Evolutionary conservation across 306 rosid genomes (phyloP), one percentile per base, ranked within the genome.

Genomic region (Malus orientalis): DNA sequence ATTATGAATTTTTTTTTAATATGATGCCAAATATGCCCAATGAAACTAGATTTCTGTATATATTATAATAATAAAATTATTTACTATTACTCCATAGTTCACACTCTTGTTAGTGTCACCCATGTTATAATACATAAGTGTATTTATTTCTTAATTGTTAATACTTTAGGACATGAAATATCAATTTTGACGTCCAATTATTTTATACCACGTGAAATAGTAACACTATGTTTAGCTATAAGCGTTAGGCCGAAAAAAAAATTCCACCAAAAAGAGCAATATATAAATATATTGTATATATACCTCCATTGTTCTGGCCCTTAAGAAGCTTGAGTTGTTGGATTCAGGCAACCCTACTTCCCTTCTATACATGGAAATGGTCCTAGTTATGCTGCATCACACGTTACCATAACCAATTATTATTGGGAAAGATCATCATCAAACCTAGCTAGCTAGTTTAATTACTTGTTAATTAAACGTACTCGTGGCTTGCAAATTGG

Each of bases 401-500:
- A 61, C 9, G 42, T 47, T 23, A 36, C 59, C 15, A 29, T 14
- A 57, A 57, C 29, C 25, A 51, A 51, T 15, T 51, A 16, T 49
- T 49, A 49, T 14, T 15, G 2, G 18, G 6, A 14, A 49, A 4
- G 25, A 55, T 19, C 25, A 55, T 55, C 27, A 20, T 55, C 4
- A 55, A 55, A 55, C 25, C 27, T 55, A 20, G 23, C 61, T 55
- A 57, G 62, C 62, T 57, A 57, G 62, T 8, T 22, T 20, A 16
- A 33, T 13, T 33, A 3, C 27, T 19, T 49, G 4, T 11, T 4
- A 29, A 45, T 32, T 25, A 40, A 15, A 54, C 18, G 5, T 3
- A 86, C 93, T 89, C 85, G 59, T 86, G 89, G 86, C 85, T 85
- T 18, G 90, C 84, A 60, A 64, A 89, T 44, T 85, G 84, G 81